Conservation (phyloP, 202 grass and related monocot genomes). For the Zoysia matrella region DNA sequence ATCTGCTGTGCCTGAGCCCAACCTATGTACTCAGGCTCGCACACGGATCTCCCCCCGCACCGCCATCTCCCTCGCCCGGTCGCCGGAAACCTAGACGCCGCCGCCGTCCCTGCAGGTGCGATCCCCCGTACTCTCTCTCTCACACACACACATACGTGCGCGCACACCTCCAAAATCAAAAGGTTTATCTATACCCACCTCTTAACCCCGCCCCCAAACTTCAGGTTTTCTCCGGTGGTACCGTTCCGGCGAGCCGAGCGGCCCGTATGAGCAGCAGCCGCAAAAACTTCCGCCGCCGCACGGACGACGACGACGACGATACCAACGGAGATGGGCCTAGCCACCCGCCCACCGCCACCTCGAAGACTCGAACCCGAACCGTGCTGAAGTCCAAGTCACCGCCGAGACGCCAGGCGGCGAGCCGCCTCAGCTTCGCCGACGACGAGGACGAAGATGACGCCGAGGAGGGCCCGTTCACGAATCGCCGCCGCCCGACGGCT, state of each 20-base stretch:
- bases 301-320: slow-evolving; percentile 42
- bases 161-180: neutral
- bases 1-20: neutral
- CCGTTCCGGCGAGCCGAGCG: neutral
- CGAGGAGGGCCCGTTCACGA: slow-evolving; percentile 48
- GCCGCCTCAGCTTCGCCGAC: slow-evolving; percentile 91
- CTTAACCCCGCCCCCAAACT: neutral
- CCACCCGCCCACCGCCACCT: neutral
- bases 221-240: neutral
- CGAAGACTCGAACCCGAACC: slow-evolving; percentile 51
- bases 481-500: slow-evolving; percentile 44
- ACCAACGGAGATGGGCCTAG: slow-evolving; percentile 36
- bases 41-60: slow-evolving; percentile 35
- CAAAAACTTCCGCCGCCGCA: slow-evolving; percentile 73
- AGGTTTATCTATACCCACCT: neutral
- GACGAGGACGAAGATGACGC: slow-evolving; percentile 81
- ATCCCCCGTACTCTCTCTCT: neutral
- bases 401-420: slow-evolving; percentile 53
- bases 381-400: slow-evolving; percentile 58
- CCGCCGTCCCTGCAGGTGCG: slow-evolving; percentile 28
- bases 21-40: neutral
- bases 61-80: slow-evolving; percentile 25
- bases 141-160: too few species aligned
- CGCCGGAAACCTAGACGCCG: slow-evolving; percentile 50
- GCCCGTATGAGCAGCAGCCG: slow-evolving; percentile 57